These are phyloP conservation scores for Phanerodontia chrysosporium DNA, from an alignment of 768 basidiomycete species.

Conservation along the genomic window DNA sequence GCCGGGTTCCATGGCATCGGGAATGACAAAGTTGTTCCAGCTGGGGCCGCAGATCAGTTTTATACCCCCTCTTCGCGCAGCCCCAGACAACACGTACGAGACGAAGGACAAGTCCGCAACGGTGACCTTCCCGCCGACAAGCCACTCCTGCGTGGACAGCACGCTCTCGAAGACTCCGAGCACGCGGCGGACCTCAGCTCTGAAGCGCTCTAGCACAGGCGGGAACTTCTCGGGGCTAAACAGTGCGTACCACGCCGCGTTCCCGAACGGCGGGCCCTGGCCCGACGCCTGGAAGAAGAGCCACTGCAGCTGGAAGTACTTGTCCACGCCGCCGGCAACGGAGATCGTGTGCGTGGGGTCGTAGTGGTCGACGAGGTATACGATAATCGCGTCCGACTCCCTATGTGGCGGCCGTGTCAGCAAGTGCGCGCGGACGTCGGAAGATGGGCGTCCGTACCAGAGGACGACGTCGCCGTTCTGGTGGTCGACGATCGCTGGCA, in stretches of 20 bases:
- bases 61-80: neutral
- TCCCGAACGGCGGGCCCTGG: constrained; percentile 26
- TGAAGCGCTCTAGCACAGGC: constrained; percentile 25
- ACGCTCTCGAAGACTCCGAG: constrained; percentile 24
- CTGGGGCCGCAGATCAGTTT: neutral
- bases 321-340: constrained; percentile 13
- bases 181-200: constrained; percentile 24
- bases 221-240: constrained; percentile 25
- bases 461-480: constrained; percentile 21
- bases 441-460: constrained; percentile 10
- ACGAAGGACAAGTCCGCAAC: constrained; percentile 25
- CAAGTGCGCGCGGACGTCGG: neutral
- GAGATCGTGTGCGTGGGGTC: constrained; percentile 34
- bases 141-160: constrained; percentile 24
- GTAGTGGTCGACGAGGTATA: constrained; percentile 39
- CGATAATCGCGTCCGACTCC: constrained; percentile 36
- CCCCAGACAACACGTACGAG: constrained; percentile 6
- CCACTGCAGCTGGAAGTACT: constrained; percentile 31
- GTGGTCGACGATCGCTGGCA: constrained; percentile 27
- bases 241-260: constrained; percentile 22
- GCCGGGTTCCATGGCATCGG: constrained; percentile 8
- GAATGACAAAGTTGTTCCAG: constrained; percentile 17
- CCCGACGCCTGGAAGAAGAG: constrained; percentile 36
- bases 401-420: neutral
- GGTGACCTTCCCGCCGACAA: constrained; percentile 23